phyloP scores from a whole-genome alignment of 2,329 filamentous ascomycete species.

The Claviceps spartinae region DNA sequence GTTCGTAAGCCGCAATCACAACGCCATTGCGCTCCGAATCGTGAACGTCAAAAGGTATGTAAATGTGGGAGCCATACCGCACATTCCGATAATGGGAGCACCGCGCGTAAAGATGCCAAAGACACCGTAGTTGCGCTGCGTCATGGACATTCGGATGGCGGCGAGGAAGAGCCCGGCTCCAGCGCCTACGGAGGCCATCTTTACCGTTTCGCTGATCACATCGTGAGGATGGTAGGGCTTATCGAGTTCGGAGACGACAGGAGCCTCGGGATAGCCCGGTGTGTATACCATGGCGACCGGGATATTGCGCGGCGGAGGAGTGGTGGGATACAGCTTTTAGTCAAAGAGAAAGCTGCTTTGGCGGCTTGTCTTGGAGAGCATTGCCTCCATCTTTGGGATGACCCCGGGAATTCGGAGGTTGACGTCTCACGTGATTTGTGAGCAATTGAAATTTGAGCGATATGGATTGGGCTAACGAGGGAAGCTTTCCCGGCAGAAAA shows the following conservation, averaged over 20 bases:
- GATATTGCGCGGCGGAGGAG: background rate
- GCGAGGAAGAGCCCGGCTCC: constrained; percentile 57
- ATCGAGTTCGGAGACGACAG: constrained; percentile 9
- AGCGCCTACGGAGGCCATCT: constrained; percentile 51
- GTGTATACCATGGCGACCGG: constrained; percentile 21
- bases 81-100: constrained; percentile 54
- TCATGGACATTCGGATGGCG: constrained; percentile 74
- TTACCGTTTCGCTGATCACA: constrained; percentile 54
- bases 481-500: background rate
- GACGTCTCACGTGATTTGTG: constrained; percentile 21
- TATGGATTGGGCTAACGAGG: constrained; percentile 18
- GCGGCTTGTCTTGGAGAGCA: background rate
- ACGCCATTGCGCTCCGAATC: background rate
- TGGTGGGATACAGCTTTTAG: background rate
- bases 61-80: constrained; percentile 16
- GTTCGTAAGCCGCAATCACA: background rate
- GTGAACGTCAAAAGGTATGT: background rate
- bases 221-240: constrained; percentile 56
- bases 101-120: constrained; percentile 69
- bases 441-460: constrained; percentile 17
- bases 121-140: constrained; percentile 67
- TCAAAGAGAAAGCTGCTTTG: background rate
- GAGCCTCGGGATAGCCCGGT: constrained; percentile 14
- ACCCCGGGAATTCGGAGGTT: background rate
- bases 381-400: background rate